Percentiles rank a stretch among this genome's conserved stretches.
Evolutionary conservation across 495 filamentous ascomycete genomes (phyloP).

Genomic region (Penicillium angulare): DNA sequence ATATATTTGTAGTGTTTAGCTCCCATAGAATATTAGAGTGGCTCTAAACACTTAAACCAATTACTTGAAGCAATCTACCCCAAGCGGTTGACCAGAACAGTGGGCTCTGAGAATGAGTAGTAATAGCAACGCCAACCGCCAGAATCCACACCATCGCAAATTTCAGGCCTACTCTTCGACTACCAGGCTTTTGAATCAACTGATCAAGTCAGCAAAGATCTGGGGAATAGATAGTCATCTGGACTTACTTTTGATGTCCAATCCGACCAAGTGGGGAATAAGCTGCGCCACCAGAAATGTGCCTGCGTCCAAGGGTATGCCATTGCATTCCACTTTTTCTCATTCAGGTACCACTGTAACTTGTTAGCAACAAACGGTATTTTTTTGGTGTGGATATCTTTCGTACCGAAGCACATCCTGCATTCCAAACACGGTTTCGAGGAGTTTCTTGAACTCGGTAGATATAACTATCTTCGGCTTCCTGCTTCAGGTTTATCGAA

Average conservation of each 20-base stretch:
- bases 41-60: no score
- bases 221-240: no score
- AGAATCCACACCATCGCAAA: no score
- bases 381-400: constrained; percentile 21
- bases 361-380: background rate
- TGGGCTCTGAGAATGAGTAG: no score
- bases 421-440: constrained; percentile 41
- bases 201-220: no score
- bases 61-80: no score
- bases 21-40: no score
- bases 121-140: no score
- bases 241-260: constrained; percentile 30
- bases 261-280: constrained; percentile 37
- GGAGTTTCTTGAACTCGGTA: constrained; percentile 38
- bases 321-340: background rate
- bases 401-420: constrained; percentile 38
- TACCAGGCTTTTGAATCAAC: no score
- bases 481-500: background rate
- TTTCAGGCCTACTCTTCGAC: no score
- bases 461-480: constrained; percentile 25
- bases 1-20: no score
- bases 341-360: background rate
- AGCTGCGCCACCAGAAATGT: background rate
- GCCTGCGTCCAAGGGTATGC: background rate
- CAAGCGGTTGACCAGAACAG: no score